Evolutionary conservation across 257 asterid genomes (phyloP), one percentile per base, ranked within the genome.

Genomic region (Marsdenia floribunda): DNA sequence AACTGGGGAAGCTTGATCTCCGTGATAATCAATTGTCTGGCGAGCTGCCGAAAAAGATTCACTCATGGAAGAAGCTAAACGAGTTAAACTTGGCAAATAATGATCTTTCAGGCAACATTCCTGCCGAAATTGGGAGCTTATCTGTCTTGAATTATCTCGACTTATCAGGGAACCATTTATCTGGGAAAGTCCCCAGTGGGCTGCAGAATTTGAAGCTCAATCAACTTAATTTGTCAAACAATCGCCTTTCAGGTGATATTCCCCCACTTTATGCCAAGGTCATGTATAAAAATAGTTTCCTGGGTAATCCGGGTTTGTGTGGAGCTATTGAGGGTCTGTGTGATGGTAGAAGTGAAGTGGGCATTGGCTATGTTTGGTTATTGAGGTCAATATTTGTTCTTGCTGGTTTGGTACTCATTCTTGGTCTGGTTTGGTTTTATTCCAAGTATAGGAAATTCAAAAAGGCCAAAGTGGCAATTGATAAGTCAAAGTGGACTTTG

Each of bases 191-290:
- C 47, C 99, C 99, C 0, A 46, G 60, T 26, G 90, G 80, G 68
- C 73, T 95, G 55, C 98, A 95, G 89, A 89, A 91, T 75, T 82
- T 95, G 92, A 95, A 90, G 91, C 96, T 95, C 44, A 95, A 91
- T 81, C 88, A 90, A 55, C 84, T 95, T 60, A 93, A 95, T 77
- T 50, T 95, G 54, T 95, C 99, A 3, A 88, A 83, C 16, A 95
- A 95, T 81, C 94, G 73, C 15, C 91, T 95, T 71, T 87, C 96
- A 0, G 99, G 99, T 3, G 87, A 84, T n/a, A 85, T 92, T 33
- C 98, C 98, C 1, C 91, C 97, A 2, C 73, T 85, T 77, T 95
- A 87, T 73, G 90, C 96, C 55, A 92, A 92, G 81, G 82, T 67
- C 74, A 90, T 91, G 93, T 95, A 95, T 50, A 88, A 66, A 70